phyloP scores from a whole-genome alignment of 2,329 filamentous ascomycete species.

The Penicillium sp. region DNA sequence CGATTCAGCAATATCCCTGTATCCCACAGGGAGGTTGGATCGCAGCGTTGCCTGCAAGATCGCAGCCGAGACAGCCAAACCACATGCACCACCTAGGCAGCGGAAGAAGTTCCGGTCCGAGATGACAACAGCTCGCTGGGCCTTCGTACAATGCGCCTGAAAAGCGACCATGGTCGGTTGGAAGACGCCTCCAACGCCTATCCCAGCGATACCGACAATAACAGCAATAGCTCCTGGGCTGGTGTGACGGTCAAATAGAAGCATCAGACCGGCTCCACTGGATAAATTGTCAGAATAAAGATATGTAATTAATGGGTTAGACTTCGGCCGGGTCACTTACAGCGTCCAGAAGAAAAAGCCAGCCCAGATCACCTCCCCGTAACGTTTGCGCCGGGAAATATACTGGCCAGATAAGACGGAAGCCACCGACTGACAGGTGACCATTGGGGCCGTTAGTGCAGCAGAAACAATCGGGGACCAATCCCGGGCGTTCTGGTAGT shows the following conservation, averaged over 20 bases:
- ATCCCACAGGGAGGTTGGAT: conserved; percentile 34
- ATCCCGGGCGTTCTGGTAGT: conserved; percentile 51
- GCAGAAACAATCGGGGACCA: conserved; percentile 44
- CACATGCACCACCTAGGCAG: conserved; percentile 50
- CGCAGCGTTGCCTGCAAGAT: conserved; percentile 37
- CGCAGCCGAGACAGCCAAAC: conserved; percentile 51
- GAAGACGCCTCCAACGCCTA: conserved; percentile 48
- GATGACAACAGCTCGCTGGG: conserved; percentile 54
- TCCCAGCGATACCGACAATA: conserved; percentile 44
- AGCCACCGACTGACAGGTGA: conserved; percentile 37
- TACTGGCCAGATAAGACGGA: conserved; percentile 47
- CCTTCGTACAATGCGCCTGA: conserved; percentile 50
- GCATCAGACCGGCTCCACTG: conserved; percentile 45
- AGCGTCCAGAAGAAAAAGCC: conserved; percentile 43
- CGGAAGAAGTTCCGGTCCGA: conserved; percentile 56
- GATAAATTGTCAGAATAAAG: too few species aligned
- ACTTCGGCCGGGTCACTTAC: conserved; percentile 23
- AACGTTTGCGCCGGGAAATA: conserved; percentile 50
- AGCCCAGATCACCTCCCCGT: conserved; percentile 51
- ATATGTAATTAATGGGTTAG: too few species aligned
- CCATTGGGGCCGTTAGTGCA: conserved; percentile 44
- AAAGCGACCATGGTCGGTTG: conserved; percentile 50
- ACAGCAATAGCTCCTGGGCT: conserved; percentile 44
- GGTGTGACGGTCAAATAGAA: conserved; percentile 43
- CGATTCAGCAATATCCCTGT: conserved; percentile 33